A percentile compares a stretch with the other conserved stretches of the same genome.
These are phyloP conservation scores for Eucalyptus shirleyi DNA, from an alignment of 345 rosid species.

Conservation along the genomic window DNA sequence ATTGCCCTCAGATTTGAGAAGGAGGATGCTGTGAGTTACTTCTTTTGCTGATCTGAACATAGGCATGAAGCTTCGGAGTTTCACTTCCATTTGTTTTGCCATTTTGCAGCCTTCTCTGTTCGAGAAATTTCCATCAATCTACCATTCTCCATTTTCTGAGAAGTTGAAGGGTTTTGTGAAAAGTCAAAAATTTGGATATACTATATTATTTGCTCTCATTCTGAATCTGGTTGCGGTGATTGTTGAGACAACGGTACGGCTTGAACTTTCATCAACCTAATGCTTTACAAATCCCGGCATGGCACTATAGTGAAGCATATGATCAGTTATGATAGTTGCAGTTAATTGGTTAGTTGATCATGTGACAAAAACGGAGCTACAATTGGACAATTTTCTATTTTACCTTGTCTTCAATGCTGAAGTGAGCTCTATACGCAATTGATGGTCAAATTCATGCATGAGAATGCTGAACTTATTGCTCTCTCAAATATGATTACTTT, in stretches of 20 bases:
- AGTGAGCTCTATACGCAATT: neutral
- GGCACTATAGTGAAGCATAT: neutral
- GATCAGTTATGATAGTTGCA: neutral
- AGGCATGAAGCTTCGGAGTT: neutral
- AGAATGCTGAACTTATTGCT: neutral
- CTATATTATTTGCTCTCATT: conserved; percentile 60
- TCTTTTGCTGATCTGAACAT: neutral
- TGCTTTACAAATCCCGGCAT: neutral
- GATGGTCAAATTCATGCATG: neutral
- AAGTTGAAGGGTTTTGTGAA: conserved; percentile 61
- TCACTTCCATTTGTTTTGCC: neutral
- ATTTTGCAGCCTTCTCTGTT: conserved; percentile 66
- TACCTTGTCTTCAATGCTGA: neutral
- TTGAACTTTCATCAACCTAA: neutral
- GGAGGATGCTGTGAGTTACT: conserved; percentile 74
- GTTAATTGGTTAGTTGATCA: neutral
- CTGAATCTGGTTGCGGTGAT: conserved; percentile 77
- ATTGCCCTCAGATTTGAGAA: conserved; percentile 84
- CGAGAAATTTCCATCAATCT: conserved; percentile 45
- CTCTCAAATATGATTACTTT: neutral
- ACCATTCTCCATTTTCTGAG: conserved; percentile 59
- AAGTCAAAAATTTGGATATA: conserved; percentile 61
- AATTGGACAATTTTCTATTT: neutral
- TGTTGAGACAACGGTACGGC: conserved; percentile 84
- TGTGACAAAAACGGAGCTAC: neutral